A percentile compares a stretch with the other conserved stretches of the same genome.
phyloP scores from a whole-genome alignment of 495 filamentous ascomycete species.

The Neurospora sp. region DNA sequence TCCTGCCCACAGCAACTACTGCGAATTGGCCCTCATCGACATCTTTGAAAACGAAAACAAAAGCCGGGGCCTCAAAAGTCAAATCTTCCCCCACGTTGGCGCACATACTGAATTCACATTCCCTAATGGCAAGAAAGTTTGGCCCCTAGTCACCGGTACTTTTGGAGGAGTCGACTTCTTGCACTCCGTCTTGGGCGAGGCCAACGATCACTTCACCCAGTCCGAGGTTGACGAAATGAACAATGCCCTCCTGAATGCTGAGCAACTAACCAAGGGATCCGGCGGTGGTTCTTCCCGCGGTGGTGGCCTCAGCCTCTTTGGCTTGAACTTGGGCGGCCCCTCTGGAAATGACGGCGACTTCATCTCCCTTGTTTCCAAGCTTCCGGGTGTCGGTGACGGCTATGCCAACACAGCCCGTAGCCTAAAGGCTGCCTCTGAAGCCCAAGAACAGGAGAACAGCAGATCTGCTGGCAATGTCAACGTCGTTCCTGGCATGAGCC shows the following conservation, averaged over 20 bases:
- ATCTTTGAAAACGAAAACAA: constrained; percentile 22
- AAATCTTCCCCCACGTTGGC: constrained; percentile 85
- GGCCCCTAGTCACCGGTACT: constrained; percentile 72
- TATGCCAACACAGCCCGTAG: constrained; percentile 68
- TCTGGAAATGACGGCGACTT: constrained; percentile 34
- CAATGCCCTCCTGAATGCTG: constrained; percentile 51
- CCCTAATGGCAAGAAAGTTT: constrained; percentile 53
- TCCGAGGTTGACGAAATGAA: constrained; percentile 89
- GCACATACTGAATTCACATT: constrained; percentile 60
- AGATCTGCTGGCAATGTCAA: constrained; percentile 31
- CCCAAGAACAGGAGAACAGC: constrained; percentile 57
- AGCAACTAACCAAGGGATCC: constrained; percentile 19
- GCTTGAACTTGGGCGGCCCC: constrained; percentile 26
- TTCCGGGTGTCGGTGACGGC: constrained; percentile 63
- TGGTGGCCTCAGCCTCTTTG: constrained; percentile 23
- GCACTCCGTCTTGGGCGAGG: constrained; percentile 93
- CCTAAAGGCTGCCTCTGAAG: constrained; percentile 64
- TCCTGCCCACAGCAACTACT: constrained; percentile 90
- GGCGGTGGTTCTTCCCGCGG: constrained; percentile 7
- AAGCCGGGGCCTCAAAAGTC: constrained; percentile 43
- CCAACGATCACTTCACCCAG: constrained; percentile 91
- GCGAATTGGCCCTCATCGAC: constrained; percentile 77
- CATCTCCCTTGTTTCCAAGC: constrained; percentile 59
- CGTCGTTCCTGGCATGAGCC: constrained; percentile 53
- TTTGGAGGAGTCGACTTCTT: constrained; percentile 95